Base-by-base conservation (phyloP, 176 grass and related monocot genomes). In the Chloris gayana region DNA sequence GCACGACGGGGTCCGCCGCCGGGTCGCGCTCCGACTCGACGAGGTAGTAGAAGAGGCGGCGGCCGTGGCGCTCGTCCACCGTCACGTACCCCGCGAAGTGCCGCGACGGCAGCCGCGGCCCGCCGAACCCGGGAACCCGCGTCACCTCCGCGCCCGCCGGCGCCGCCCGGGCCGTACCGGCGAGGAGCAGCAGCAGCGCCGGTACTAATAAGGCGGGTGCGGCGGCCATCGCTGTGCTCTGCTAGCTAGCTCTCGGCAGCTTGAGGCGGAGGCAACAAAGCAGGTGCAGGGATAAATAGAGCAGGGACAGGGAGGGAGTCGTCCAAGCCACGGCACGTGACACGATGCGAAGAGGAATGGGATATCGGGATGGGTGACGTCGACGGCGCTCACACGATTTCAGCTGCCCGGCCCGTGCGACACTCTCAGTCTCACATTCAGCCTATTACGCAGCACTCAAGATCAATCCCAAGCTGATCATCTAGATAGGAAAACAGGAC, bases 81-180 rank as follows among this genome's bases (percentile, higher is more conserved):
- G 80, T 87, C 80, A 90, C 88, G 70, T 87, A 86, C 75, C 88
- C 88, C n/a, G 84, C 83, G 84, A 83, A 83, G 80, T 90, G 88
- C 75, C 75, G 83, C 3, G 88, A 90, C 42, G 84, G 88, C 33
- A 90, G 75, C 60, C 7, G n/a, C 21, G 22, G 61, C 53, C 80
- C 84, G 5, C 32, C 44, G 53, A 80, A 87, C 29, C 88, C 88
- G 1, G 88, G 88, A 1, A 90, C 32, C 34, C 22, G 1, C 62
- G 53, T 87, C 21, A 90, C 80, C 21, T 64, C 33, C 69, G 80
- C 84, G 0, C 64, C 79, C 70, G 12, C 15, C 72, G 82, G 82
- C 66, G 87, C 82, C 0, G 87, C 50, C 44, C 41, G 31, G 4
- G 6, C 50, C 50, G 9, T 17, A 31, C 5, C 75, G 33, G 17